These are phyloP conservation scores for Pseudoturritis turrita DNA, from an alignment of 345 rosid genomes.

Conservation along the genomic window DNA sequence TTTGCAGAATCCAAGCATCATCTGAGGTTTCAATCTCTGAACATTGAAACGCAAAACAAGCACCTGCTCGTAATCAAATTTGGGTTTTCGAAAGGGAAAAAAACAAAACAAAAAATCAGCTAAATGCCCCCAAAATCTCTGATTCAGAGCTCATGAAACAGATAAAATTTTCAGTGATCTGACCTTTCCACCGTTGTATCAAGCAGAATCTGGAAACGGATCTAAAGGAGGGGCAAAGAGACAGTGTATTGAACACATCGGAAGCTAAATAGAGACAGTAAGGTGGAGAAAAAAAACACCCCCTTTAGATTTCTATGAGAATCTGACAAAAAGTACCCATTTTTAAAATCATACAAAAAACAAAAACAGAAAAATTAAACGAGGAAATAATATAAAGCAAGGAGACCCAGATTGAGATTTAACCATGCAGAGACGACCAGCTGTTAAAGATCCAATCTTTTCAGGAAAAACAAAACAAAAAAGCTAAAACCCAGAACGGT, in stretches of 20 bases:
- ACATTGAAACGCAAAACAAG: slow-evolving; percentile 13
- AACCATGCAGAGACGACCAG: slow-evolving; percentile 43
- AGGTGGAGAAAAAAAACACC: slow-evolving; percentile 21
- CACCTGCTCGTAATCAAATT: slow-evolving; percentile 21
- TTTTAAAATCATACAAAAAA: neutral
- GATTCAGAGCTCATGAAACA: neutral
- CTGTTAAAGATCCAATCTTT: slow-evolving; percentile 25
- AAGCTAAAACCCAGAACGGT: neutral
- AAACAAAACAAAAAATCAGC: neutral
- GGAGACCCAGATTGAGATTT: slow-evolving; percentile 36
- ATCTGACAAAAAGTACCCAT: slow-evolving; percentile 65
- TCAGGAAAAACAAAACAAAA: neutral
- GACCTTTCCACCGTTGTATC: slow-evolving; percentile 48
- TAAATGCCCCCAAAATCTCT: neutral
- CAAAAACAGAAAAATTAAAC: neutral
- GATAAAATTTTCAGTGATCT: slow-evolving; percentile 42
- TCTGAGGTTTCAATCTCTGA: slow-evolving; percentile 41
- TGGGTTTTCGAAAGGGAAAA: neutral
- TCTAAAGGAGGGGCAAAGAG: slow-evolving; percentile 46
- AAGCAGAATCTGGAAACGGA: slow-evolving; percentile 54
- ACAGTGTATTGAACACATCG: slow-evolving; percentile 58
- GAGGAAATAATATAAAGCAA: slow-evolving; percentile 23
- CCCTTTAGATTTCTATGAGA: slow-evolving; percentile 44
- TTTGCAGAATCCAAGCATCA: slow-evolving; percentile 48
- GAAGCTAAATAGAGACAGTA: slow-evolving; percentile 37